Evolutionary conservation across 1,284 basidiomycete species (phyloP), one percentile per base, ranked within the genome.

Genomic region (Moesziomyces parantarcticus): DNA sequence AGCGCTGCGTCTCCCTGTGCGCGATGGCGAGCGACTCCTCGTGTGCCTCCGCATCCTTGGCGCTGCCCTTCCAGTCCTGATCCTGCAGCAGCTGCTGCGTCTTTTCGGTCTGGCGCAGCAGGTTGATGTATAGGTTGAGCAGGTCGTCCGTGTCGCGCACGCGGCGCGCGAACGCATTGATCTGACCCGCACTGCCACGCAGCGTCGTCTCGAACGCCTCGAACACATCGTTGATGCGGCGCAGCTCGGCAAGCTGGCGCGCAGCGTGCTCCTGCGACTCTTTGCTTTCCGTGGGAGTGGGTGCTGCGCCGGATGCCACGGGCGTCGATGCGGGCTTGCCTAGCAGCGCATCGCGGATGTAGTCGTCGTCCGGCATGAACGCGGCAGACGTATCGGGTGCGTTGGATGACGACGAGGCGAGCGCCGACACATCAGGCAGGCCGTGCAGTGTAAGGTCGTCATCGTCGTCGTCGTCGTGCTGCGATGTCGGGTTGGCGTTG

Each of bases 181-280:
- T 74, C 69, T 82, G 77, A 2, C 61, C 75, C 6, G 72, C 61
- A 29, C 70, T 75, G 14, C 73, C 68, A 2, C 61, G 48, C 10
- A 83, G 71, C 67, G 75, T 76, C 11, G 42, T 45, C 47, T 82
- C 81, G 55, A 78, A 82, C 6, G 71, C 57, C 42, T 76, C 75
- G 55, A 83, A 83, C n/a, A 78, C 61, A 9, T 72, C 68, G 50
- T 83, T 82, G 56, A 83, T 73, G 41, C 68, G 61, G 9, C 64
- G 69, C 7, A 81, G 52, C 46, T 82, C 77, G 22, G 60, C 40
- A n/a, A 82, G 61, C 40, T 83, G 80, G 11, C 63, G 57, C 8
- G 69, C 64, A 8, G 76, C 44, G 29, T 73, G 60, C 43, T 82
- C 80, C 14, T 70, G 55, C 11, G 65, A 72, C 40, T 83, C 70